A percentile compares a stretch with the other conserved stretches of the same genome.
Evolutionary conservation across 2,329 filamentous ascomycete species (phyloP).

Genomic region (Capronia americana): DNA sequence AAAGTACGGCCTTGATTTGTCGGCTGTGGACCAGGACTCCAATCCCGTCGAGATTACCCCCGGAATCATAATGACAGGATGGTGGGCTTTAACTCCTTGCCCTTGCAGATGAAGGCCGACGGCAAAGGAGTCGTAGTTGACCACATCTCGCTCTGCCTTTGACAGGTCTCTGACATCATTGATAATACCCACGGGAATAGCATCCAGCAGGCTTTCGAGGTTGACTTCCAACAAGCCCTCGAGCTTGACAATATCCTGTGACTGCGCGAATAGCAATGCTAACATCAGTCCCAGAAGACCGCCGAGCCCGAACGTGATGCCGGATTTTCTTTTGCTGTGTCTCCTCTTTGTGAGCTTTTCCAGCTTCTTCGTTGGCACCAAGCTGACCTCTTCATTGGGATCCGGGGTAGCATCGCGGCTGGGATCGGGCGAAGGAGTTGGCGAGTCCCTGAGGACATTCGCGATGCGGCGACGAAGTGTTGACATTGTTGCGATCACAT

Average conservation of each 20-base stretch:
- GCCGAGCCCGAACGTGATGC: constrained; percentile 84
- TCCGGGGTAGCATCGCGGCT: constrained; percentile 39
- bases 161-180: constrained; percentile 85
- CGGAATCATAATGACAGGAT: constrained; percentile 95
- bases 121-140: constrained; percentile 92
- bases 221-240: constrained; percentile 74
- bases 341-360: constrained; percentile 45
- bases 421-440: constrained; percentile 35
- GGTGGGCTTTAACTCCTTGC: constrained; percentile 80
- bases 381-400: constrained; percentile 52
- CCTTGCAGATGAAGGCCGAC: constrained; percentile 82
- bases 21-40: constrained; percentile 93
- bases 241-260: constrained; percentile 86
- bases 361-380: constrained; percentile 60
- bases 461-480: constrained; percentile 52
- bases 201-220: constrained; percentile 85
- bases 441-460: constrained; percentile 45
- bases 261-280: constrained; percentile 87
- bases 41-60: constrained; percentile 97
- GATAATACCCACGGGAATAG: constrained; percentile 82
- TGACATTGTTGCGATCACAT: constrained; percentile 40
- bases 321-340: constrained; percentile 73
- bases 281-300: constrained; percentile 88
- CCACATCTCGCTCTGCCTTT: constrained; percentile 85
- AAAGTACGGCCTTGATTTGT: constrained; percentile 86